A percentile compares a stretch with the other conserved stretches of the same genome.
Conservation (phyloP, 73 alveolate genomes). For the Paramecium octaurelia region DNA sequence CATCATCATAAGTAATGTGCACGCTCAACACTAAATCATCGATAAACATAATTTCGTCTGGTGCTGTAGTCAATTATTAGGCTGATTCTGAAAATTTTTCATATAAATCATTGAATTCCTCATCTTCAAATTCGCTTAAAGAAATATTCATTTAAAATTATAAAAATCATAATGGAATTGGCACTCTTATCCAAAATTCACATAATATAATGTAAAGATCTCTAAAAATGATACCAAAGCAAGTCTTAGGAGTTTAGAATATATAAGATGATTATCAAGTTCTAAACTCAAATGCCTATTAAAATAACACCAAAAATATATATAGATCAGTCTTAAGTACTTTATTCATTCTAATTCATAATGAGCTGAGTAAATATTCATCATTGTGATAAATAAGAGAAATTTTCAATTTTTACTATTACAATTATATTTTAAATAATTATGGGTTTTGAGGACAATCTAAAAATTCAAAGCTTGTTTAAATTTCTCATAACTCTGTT, state of each 20-base stretch:
- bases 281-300: background rate
- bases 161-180: background rate
- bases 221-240: background rate
- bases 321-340: background rate
- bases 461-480: background rate
- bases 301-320: background rate
- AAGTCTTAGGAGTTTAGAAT: background rate
- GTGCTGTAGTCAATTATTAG: background rate
- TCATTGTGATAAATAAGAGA: background rate
- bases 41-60: constrained; percentile 2
- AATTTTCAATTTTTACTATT: background rate
- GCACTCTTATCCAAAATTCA: background rate
- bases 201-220: background rate
- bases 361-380: constrained; percentile 36
- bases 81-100: background rate
- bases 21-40: background rate
- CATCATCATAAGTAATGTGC: constrained; percentile 1
- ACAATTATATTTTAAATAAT: background rate
- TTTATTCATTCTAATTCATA: background rate
- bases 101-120: background rate
- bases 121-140: constrained; percentile 7
- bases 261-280: background rate
- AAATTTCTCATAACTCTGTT: background rate
- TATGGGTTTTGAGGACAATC: background rate
- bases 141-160: constrained; percentile 16